A percentile compares a stretch with the other conserved stretches of the same genome.
Conservation (phyloP, 1,139 yeast genomes). For the Geotrichum fermentans region DNA sequence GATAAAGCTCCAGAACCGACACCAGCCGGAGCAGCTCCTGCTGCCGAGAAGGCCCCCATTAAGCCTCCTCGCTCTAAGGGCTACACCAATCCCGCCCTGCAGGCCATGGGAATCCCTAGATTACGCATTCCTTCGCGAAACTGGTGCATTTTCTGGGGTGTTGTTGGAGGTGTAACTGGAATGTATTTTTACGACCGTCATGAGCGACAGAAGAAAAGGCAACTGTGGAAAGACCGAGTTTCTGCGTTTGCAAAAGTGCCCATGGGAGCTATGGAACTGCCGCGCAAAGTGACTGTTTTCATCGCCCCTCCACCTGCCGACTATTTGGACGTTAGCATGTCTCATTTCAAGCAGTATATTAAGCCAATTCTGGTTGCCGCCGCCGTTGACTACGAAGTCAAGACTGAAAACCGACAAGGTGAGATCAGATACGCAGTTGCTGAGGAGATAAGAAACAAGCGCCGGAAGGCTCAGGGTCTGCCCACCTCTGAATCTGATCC, state of each 20-base stretch:
- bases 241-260: constrained; percentile 44
- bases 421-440: constrained; percentile 80
- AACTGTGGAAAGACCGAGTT: constrained; percentile 62
- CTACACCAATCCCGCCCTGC: constrained; percentile 79
- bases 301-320: constrained; percentile 97
- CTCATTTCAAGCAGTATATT: constrained; percentile 69
- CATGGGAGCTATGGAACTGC: constrained; percentile 49
- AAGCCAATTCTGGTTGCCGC: constrained; percentile 85
- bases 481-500: constrained; percentile 28
- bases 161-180: constrained; percentile 61
- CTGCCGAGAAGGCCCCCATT: constrained; percentile 12
- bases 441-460: constrained; percentile 66
- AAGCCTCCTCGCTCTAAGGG: constrained; percentile 39
- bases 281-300: constrained; percentile 75
- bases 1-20: constrained; percentile 13
- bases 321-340: constrained; percentile 69
- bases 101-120: constrained; percentile 80
- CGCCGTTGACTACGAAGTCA: constrained; percentile 78
- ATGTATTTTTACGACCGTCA: constrained; percentile 74
- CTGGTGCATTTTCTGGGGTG: constrained; percentile 87
- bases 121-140: constrained; percentile 80
- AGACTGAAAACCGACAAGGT: constrained; percentile 74
- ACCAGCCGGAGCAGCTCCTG: constrained; percentile 1
- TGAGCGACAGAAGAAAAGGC: constrained; percentile 62
- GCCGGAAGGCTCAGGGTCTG: constrained; percentile 42